Percentiles rank a stretch among this genome's conserved stretches.
phyloP scores from a whole-genome alignment of 306 rosid species.

The Quercus glauca region DNA sequence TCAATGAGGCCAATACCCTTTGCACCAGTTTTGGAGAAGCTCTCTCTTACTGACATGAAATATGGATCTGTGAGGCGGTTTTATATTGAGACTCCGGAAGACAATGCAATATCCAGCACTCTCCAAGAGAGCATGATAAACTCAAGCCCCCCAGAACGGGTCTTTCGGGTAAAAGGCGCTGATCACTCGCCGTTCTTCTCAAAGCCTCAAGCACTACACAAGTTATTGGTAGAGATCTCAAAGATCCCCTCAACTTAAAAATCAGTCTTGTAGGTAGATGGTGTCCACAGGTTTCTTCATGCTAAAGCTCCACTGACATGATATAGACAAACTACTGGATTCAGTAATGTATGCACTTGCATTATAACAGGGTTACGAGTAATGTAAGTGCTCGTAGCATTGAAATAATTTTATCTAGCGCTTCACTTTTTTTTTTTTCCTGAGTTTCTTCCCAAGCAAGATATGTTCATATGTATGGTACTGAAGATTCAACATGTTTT shows the following conservation, averaged over 20 bases:
- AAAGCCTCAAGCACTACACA: constrained; percentile 95
- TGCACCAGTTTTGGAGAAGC: constrained; percentile 81
- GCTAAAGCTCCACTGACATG: constrained; percentile 24
- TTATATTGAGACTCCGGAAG: constrained; percentile 82
- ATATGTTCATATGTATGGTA: constrained; percentile 13
- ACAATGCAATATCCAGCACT: constrained; percentile 74
- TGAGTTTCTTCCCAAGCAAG: background rate
- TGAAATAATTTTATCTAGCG: background rate
- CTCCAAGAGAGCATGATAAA: constrained; percentile 79
- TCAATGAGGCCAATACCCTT: constrained; percentile 91
- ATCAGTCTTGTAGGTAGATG: constrained; percentile 17
- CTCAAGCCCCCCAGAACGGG: constrained; percentile 68
- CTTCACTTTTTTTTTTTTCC: background rate
- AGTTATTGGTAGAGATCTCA: constrained; percentile 81
- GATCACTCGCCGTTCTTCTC: constrained; percentile 98
- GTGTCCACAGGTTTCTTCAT: constrained; percentile 16
- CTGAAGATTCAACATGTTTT: background rate
- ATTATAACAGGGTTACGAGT: constrained; percentile 15
- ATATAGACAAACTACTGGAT: constrained; percentile 22
- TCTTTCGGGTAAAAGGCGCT: constrained; percentile 72
- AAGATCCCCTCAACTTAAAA: constrained; percentile 34
- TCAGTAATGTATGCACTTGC: constrained; percentile 13
- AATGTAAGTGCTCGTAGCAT: constrained; percentile 27
- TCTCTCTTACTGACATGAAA: constrained; percentile 66
- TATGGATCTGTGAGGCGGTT: constrained; percentile 82